Conservation (phyloP, 164 flowering plant species). For the Cinnamomum micranthum region DNA sequence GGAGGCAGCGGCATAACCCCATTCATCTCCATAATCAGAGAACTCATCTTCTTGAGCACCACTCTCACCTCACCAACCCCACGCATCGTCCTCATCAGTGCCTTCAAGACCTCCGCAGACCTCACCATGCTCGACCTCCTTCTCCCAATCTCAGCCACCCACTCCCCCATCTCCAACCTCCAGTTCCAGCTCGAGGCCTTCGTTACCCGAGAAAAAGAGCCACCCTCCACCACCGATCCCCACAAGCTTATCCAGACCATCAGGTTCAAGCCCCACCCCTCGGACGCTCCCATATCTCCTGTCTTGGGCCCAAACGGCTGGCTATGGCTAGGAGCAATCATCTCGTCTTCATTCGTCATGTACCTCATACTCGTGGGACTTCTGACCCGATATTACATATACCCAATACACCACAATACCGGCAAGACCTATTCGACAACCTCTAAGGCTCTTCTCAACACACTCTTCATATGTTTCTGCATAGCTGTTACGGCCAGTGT, state of each 20-base stretch:
- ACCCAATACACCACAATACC: conserved; percentile 59
- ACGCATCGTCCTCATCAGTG: conserved; percentile 40
- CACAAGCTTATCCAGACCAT: conserved; percentile 18
- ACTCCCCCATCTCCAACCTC: conserved; percentile 30
- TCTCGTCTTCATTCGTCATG: conserved; percentile 60
- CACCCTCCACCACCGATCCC: not conserved
- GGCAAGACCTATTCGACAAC: conserved; percentile 26
- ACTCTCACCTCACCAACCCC: conserved; percentile 36
- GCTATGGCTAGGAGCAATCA: conserved; percentile 68
- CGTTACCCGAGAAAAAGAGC: conserved; percentile 51
- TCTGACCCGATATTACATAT: conserved; percentile 46
- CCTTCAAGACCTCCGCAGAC: conserved; percentile 52
- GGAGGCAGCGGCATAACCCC: conserved; percentile 92
- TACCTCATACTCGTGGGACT: conserved; percentile 52
- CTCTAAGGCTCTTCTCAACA: conserved; percentile 25
- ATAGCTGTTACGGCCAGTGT: conserved; percentile 40
- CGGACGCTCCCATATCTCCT: conserved; percentile 48
- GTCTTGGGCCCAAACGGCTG: conserved; percentile 65
- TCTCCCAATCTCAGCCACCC: conserved; percentile 40
- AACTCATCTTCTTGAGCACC: conserved; percentile 37
- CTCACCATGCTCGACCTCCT: conserved; percentile 72
- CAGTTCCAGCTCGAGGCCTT: conserved; percentile 65
- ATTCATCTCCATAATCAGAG: conserved; percentile 63
- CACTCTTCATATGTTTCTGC: conserved; percentile 37
- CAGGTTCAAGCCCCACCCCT: conserved; percentile 58